Percentiles rank a stretch among this genome's conserved stretches.
Evolutionary conservation across 2,329 filamentous ascomycete genomes (phyloP).

Genomic region (Drechslera avenae): DNA sequence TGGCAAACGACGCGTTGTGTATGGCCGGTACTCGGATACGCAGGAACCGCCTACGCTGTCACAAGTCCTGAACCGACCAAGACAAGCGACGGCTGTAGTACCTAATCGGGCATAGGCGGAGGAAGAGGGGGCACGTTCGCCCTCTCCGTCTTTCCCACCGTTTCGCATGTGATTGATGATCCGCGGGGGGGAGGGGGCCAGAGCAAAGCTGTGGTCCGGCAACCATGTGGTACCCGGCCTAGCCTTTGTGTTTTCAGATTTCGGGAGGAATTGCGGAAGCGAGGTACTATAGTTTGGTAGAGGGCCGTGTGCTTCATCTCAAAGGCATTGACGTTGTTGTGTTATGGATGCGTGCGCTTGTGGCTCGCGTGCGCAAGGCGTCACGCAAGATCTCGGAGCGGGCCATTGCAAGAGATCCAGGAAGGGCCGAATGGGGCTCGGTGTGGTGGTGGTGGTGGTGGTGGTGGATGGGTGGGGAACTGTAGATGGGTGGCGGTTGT

Average conservation of each 20-base stretch:
- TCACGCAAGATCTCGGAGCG: conserved; percentile 6
- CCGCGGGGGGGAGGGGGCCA: conserved; percentile 1
- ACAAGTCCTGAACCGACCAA: not conserved
- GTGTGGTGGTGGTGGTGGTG: not conserved
- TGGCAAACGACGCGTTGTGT: not conserved
- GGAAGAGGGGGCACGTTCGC: not conserved
- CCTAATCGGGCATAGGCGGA: conserved; percentile 2
- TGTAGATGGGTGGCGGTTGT: not conserved
- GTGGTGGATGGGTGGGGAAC: not conserved
- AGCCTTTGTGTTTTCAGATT: too few species aligned
- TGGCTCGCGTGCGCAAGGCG: not conserved
- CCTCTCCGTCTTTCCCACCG: not conserved
- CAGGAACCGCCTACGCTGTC: conserved; percentile 6
- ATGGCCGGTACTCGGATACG: not conserved
- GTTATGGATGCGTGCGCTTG: conserved; percentile 1
- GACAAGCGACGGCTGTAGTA: not conserved
- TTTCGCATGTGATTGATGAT: conserved; percentile 12
- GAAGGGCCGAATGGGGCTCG: conserved; percentile 7
- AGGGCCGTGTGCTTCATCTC: too few species aligned
- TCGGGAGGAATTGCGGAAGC: too few species aligned
- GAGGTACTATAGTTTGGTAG: too few species aligned
- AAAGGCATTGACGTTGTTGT: not conserved
- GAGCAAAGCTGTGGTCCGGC: too few species aligned
- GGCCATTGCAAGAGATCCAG: conserved; percentile 8
- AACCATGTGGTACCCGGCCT: too few species aligned